These are phyloP conservation scores for Metschnikowia lochheadii DNA, from an alignment of 805 yeast genomes.

Conservation along the genomic window DNA sequence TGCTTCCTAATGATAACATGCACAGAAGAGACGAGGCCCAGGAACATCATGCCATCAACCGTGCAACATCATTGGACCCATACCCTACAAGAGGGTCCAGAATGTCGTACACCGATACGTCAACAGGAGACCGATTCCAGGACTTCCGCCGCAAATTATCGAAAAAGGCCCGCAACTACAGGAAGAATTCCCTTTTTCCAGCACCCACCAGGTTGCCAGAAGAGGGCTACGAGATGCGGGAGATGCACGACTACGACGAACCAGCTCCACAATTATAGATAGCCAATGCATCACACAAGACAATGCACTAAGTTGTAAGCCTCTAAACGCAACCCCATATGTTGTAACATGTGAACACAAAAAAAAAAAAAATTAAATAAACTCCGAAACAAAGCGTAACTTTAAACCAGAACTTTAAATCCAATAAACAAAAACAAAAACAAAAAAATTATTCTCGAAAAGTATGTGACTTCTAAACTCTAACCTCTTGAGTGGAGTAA, in stretches of 20 bases:
- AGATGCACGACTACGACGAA: neutral
- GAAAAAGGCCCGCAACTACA: constrained; percentile 13
- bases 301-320: too few species aligned
- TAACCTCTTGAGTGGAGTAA: neutral
- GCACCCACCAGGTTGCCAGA: constrained; percentile 17
- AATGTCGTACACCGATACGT: constrained; percentile 8
- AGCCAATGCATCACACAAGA: neutral
- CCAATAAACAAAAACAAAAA: too few species aligned
- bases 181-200: constrained; percentile 16
- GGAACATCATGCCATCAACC: constrained; percentile 44
- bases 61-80: constrained; percentile 17
- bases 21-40: constrained; percentile 57
- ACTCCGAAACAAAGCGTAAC: too few species aligned
- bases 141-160: constrained; percentile 10
- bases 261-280: neutral
- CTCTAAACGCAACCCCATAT: too few species aligned
- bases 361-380: too few species aligned
- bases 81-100: constrained; percentile 10
- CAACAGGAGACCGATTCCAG: constrained; percentile 10
- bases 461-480: too few species aligned
- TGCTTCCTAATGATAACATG: constrained; percentile 70
- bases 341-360: too few species aligned
- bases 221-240: constrained; percentile 10
- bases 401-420: too few species aligned
- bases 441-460: too few species aligned